Percentiles rank a stretch among this genome's conserved stretches.
Conservation (phyloP, 73 alveolate genomes). For the Paramecium caudatum region DNA sequence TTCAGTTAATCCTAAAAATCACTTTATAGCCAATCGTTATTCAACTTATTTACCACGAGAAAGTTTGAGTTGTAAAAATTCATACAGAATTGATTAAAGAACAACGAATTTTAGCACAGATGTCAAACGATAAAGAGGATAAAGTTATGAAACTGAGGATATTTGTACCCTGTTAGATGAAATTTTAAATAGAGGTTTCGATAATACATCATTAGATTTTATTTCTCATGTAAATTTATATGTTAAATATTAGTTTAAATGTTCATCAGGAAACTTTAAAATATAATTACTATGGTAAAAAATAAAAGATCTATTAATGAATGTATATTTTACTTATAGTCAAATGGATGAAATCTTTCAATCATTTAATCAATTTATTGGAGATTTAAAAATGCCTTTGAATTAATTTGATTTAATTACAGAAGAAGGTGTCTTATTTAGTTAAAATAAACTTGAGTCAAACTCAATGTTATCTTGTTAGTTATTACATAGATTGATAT, state of each 20-base stretch:
- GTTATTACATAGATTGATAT: slow-evolving; percentile 1
- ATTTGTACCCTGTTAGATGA: slow-evolving; percentile 21
- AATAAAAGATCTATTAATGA: neutral
- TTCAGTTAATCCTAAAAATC: neutral
- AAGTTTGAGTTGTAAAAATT: slow-evolving; percentile 63
- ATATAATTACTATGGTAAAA: slow-evolving; percentile 47
- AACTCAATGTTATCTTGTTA: neutral
- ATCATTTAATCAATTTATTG: neutral
- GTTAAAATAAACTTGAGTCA: neutral
- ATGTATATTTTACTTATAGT: neutral
- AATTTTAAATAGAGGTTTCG: slow-evolving; percentile 26
- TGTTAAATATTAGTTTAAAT: neutral
- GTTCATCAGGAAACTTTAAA: slow-evolving; percentile 49
- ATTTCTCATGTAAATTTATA: neutral
- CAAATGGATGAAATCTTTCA: neutral
- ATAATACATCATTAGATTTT: neutral
- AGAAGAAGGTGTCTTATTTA: neutral
- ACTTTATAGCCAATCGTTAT: slow-evolving; percentile 51
- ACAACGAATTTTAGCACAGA: neutral
- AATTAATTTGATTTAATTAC: slow-evolving; percentile 5
- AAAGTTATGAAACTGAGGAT: slow-evolving; percentile 34
- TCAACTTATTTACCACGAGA: slow-evolving; percentile 51
- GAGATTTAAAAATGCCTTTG: neutral
- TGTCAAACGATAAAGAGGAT: neutral
- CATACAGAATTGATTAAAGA: neutral